Evolutionary conservation across 225 moss, liverwort and hornwort species (phyloP), one percentile per base, ranked within the genome.

Genomic region (Lunularia cruciata): DNA sequence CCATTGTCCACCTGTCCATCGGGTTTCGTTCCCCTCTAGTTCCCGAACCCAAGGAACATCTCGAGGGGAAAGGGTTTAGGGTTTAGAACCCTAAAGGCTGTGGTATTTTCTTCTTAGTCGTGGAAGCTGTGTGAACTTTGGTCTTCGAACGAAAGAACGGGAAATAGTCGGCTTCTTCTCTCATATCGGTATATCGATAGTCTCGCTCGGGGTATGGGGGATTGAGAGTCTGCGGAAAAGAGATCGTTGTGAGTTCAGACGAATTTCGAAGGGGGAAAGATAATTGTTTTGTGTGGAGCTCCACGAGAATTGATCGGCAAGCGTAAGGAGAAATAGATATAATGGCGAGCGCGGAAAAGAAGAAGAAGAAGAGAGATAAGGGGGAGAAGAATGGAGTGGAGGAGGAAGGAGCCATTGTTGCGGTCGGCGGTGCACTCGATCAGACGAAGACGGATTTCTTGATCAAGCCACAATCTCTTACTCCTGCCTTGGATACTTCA

Each of bases 401-500:
- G 35, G 30, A 15, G 55, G 25, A 30, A 22, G 39, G 26, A 13
- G 62, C 49, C 26, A 62, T 58, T 27, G 49, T 70, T 6, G 36
- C 57, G 18, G 60, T 52, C 14, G 46, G 51, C 1, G 10, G 22
- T 60, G 42, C 35, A 28, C 75, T 68, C 9, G 84, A 77, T 72
- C 83, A 88, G 72, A 79, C 78, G 76, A 78, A 81, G 0, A 89
- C 77, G n/a, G 91, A 92, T 25, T 95, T 84, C 45, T 55, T 95
- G 71, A 95, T 95, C 78, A 95, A 92, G 83, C 95, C 95, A n/a
- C 77, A 86, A 77, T 65, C 82, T 8, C 79, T 85, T 18, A 92
- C 92, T 20, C 95, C 95, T 16, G 80, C 92, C 27, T 74, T 95
- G 65, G 95, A 95, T 34, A 95, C 95, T 0, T 90, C 95, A 1